phyloP scores from a whole-genome alignment of 2,329 filamentous ascomycete species.

The Colletotrichum lindemuthianum region DNA sequence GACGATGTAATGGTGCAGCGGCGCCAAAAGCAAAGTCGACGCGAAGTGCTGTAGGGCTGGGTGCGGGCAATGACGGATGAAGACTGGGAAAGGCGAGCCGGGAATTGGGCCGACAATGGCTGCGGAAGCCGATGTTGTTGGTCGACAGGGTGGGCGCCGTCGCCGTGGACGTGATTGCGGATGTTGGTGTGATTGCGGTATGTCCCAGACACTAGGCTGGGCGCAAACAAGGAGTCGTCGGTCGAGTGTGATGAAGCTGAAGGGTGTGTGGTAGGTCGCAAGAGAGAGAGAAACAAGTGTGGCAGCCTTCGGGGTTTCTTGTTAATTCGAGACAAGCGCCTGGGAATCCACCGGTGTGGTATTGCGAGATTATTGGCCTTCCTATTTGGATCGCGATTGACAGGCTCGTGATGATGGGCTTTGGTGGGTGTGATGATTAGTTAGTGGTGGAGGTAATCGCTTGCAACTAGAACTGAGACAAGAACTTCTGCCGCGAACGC shows the following conservation, averaged over 20 bases:
- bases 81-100: conserved; percentile 3
- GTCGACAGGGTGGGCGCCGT: too few relatives aligned
- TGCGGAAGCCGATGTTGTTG: conserved; percentile 17
- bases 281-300: conserved; percentile 14
- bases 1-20: conserved; percentile 8
- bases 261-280: not conserved
- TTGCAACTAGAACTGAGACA: conserved; percentile 19
- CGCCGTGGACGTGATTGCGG: not conserved
- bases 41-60: conserved; percentile 6
- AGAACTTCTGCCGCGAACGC: conserved; percentile 17
- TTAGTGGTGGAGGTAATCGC: conserved; percentile 13
- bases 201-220: not conserved
- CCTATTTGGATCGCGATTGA: conserved; percentile 34
- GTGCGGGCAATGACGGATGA: conserved; percentile 7
- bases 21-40: conserved; percentile 11
- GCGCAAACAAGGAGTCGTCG: conserved; percentile 9
- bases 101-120: conserved; percentile 25
- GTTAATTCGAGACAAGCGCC: conserved; percentile 34
- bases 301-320: conserved; percentile 26
- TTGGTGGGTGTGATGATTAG: conserved; percentile 23
- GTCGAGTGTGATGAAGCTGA: not conserved
- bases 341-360: conserved; percentile 32
- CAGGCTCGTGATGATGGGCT: conserved; percentile 35
- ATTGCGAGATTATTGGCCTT: conserved; percentile 37
- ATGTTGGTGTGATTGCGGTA: not conserved